phyloP scores from a whole-genome alignment of 768 basidiomycete genomes.

The Lanmaoa rubissima region DNA sequence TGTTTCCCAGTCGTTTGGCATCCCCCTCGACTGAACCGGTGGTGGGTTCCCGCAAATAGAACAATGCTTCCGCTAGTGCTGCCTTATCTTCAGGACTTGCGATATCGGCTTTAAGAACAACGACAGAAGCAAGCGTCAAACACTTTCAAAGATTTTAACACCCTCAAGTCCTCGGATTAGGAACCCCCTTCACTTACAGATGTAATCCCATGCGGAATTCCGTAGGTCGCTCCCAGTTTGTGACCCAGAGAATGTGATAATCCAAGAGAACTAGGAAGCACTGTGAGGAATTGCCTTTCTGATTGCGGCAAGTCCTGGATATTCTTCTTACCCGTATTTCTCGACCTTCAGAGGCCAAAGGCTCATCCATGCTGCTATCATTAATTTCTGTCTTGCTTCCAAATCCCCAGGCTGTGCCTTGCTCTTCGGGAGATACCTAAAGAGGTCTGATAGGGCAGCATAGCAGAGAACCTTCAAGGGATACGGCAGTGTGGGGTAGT shows the following conservation, averaged over 20 bases:
- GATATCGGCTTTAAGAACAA: slow-evolving; percentile 55
- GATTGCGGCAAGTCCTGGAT: background rate
- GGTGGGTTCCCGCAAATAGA: slow-evolving; percentile 57
- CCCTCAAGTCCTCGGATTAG: slow-evolving; percentile 5
- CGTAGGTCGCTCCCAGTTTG: slow-evolving; percentile 67
- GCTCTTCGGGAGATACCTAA: slow-evolving; percentile 66
- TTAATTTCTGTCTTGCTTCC: slow-evolving; percentile 62
- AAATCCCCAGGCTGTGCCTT: slow-evolving; percentile 58
- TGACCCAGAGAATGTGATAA: slow-evolving; percentile 77
- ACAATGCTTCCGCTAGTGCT: slow-evolving; percentile 52
- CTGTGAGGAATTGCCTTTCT: background rate
- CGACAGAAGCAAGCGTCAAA: slow-evolving; percentile 65
- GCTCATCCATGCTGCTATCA: slow-evolving; percentile 80
- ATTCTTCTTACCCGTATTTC: slow-evolving; percentile 46
- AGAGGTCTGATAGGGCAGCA: slow-evolving; percentile 66
- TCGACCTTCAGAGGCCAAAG: slow-evolving; percentile 64
- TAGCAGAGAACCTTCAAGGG: slow-evolving; percentile 67
- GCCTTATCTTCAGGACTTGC: slow-evolving; percentile 64
- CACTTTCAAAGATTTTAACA: slow-evolving; percentile 43
- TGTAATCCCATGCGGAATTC: slow-evolving; percentile 80
- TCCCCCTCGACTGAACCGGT: slow-evolving; percentile 68
- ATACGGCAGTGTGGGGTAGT: slow-evolving; percentile 50
- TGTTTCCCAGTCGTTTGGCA: slow-evolving; percentile 46
- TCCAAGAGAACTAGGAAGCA: slow-evolving; percentile 52
- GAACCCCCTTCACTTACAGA: slow-evolving; percentile 47